Evolutionary conservation across 257 asterid genomes (phyloP).

Genomic region (Solanum lignicaule): DNA sequence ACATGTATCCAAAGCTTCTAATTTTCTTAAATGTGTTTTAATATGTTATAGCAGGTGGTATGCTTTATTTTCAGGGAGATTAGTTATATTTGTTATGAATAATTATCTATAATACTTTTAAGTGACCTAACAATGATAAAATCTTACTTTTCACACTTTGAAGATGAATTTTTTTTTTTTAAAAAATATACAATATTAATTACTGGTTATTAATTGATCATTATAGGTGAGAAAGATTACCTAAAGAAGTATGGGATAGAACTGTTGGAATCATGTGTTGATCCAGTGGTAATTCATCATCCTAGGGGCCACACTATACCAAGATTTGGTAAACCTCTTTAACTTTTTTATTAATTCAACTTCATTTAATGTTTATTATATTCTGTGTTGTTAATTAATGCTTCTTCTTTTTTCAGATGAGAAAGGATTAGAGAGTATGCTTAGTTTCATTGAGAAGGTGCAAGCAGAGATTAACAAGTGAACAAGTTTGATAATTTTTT

Average conservation of each 20-base stretch:
- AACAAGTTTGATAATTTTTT: background rate
- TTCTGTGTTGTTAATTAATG: background rate
- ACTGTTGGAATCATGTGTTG: constrained; percentile 5
- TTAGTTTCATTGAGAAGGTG: background rate
- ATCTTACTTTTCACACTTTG: background rate
- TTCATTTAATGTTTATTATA: background rate
- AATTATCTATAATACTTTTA: background rate
- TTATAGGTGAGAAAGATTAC: constrained; percentile 7
- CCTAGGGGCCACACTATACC: constrained; percentile 15
- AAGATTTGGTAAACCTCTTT: constrained; percentile 1
- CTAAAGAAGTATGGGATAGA: constrained; percentile 1
- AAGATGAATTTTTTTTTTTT: background rate
- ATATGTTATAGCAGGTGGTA: background rate
- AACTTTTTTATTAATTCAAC: background rate
- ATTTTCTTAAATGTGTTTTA: background rate
- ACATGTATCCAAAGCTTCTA: background rate
- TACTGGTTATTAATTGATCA: background rate
- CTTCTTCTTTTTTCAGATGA: background rate
- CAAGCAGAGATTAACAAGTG: background rate
- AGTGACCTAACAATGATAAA: background rate
- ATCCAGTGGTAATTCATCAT: constrained; percentile 14
- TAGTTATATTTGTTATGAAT: background rate
- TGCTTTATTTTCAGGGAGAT: background rate
- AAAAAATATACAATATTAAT: background rate
- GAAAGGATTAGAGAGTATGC: background rate